A percentile compares a stretch with the other conserved stretches of the same genome.
These are phyloP conservation scores for Vitis hybrid DNA, from an alignment of 177 flowering plant genomes.

Conservation along the genomic window DNA sequence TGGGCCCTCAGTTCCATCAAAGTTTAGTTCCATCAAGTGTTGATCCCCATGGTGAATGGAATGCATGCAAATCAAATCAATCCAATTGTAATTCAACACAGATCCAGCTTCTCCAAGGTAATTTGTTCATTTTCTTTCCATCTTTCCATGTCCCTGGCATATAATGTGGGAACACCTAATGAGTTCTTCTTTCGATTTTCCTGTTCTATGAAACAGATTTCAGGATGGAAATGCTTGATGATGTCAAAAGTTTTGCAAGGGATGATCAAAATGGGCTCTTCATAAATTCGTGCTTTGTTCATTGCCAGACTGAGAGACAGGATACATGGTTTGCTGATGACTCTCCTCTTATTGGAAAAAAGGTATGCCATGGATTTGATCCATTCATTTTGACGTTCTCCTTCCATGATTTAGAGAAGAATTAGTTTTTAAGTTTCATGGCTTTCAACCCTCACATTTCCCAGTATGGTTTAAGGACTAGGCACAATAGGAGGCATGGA, in stretches of 20 bases:
- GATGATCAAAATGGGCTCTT: slow-evolving; percentile 58
- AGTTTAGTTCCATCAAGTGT: slow-evolving; percentile 78
- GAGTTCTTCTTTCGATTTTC: background rate
- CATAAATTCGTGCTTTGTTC: slow-evolving; percentile 50
- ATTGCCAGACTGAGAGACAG: slow-evolving; percentile 47
- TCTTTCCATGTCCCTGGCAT: background rate
- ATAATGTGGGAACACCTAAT: background rate
- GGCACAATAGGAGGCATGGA: background rate
- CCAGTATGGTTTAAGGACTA: no score
- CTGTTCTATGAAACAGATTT: slow-evolving; percentile 53
- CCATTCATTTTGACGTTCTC: no score
- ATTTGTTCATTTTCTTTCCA: background rate
- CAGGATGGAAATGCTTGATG: slow-evolving; percentile 76
- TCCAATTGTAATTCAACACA: slow-evolving; percentile 62
- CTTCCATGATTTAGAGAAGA: no score
- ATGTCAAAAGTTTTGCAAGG: slow-evolving; percentile 47
- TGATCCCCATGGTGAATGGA: slow-evolving; percentile 79
- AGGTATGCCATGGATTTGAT: slow-evolving; percentile 29
- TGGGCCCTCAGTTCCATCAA: slow-evolving; percentile 48
- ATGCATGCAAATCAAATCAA: slow-evolving; percentile 57
- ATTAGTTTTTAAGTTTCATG: no score
- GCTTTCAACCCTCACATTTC: background rate
- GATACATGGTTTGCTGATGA: slow-evolving; percentile 56
- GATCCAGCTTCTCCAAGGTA: slow-evolving; percentile 76
- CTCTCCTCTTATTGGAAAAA: slow-evolving; percentile 34